Evolutionary conservation across 345 rosid genomes (phyloP), one percentile per base, ranked within the genome.

Genomic region (Bruguiera gymnorhiza): DNA sequence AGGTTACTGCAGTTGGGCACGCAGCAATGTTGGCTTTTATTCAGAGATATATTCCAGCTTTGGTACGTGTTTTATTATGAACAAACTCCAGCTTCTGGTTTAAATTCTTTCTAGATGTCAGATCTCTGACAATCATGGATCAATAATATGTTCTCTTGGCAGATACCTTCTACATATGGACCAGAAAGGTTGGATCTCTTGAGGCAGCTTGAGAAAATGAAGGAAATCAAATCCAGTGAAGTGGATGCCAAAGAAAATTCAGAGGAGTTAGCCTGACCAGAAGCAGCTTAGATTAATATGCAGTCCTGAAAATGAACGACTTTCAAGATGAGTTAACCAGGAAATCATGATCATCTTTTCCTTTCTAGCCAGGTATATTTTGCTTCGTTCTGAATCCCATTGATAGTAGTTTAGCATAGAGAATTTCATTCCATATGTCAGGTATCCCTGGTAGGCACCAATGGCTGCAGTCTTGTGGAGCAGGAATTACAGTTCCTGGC

Each of bases 1-100:
- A 95, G 99, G 97, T 92, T 36, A 95, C 99, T 76, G 97, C 99
- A 59, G 91, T 95, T 73, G 99, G 99, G 63, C 97, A 88, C 62
- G 97, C 99, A 16, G 97, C 99, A 39, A 92, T 95, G 79, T 75
- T 95, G 83, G 97, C 99, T 68, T 97, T 95, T 31, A 95, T 92
- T 68, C 99, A 92, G 81, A 86, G 92, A 88, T 88, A 95, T 72
- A 89, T 85, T 0, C 97, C 99, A 19, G 76, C 89, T 73, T 77
- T 92, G 97, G 97, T 95, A 60, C 62, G 70, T 74, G 60, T 59
- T 76, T 79, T n/a, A 72, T 70, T 24, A 71, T 65, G 27, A 20
- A 60, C 32, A 66, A 56, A 54, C 50, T 67, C 29, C 18, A 54
- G 6, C 36, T 60, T 59, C 59, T 65, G 70, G 32, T 70, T 37